Base-by-base conservation (phyloP, 768 basidiomycete species). In the Galerina marginata region DNA sequence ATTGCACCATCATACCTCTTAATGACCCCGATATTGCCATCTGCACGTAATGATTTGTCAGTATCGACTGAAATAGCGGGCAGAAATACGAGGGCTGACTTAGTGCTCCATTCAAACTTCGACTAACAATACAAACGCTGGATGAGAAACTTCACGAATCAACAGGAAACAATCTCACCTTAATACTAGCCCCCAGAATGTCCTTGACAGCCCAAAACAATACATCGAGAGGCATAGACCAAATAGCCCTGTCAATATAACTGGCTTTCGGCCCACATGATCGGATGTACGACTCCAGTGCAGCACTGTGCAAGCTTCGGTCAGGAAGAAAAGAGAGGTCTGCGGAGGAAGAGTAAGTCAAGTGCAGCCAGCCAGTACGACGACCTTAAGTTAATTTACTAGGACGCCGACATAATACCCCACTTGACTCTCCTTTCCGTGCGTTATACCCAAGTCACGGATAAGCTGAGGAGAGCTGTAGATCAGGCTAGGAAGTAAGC, bases 271-370 rank as follows among this genome's bases (percentile, higher is more conserved):
- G 16, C 91, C 91, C 33, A 91, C 73, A 44, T 78, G 76, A 58
- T 92, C 91, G 9, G 90, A 91, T 12, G 85, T 55, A 14, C 87
- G 83, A 68, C 87, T 87, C 89, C 90, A 92, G 64, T 89, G 84
- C 9, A 92, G 72, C 29, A 91, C 86, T 1, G 88, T 89, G 49
- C 85, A 69, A 0, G 89, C 89, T 73, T 92, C 88, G 0, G 88
- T 86, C 7, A 88, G 76, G 61, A 87, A 92, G 73, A 91, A 92
- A 12, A 91, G 65, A 0, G 91, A 91, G 80, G 90, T 85, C 91
- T 92, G 58, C 0, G n/a, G 45, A 26, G 14, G 5, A 15, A 29
- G 36, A 2, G 16, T 43, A n/a, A 5, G n/a, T 42, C 29, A 29
- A 12, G 42, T 20, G 2, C 14, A 23, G 12, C 14, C 25, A 12